Percentiles rank a stretch among this genome's conserved stretches.
Conservation (phyloP, 306 rosid species). For the Acacia confusa region DNA sequence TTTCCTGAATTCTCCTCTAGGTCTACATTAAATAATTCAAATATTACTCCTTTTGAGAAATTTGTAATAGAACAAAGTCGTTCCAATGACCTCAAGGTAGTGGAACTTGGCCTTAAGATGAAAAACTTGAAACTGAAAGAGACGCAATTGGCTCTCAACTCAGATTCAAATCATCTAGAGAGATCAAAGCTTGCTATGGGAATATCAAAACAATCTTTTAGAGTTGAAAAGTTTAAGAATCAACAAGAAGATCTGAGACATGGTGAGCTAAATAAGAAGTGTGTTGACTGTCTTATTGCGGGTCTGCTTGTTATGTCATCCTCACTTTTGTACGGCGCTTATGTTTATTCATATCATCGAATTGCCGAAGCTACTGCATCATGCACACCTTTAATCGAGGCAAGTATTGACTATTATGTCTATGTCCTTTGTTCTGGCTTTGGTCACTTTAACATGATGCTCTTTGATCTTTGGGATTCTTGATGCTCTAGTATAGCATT, state of each 20-base stretch:
- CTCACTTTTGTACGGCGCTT: slow-evolving; percentile 65
- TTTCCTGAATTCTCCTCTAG: slow-evolving; percentile 40
- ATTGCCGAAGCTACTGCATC: slow-evolving; percentile 68
- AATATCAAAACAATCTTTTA: slow-evolving; percentile 67
- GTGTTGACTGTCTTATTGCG: slow-evolving; percentile 79
- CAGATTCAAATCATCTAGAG: slow-evolving; percentile 58
- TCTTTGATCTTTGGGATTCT: background rate
- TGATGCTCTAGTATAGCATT: slow-evolving; percentile 8
- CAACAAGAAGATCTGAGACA: slow-evolving; percentile 69
- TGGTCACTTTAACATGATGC: background rate
- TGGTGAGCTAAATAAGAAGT: slow-evolving; percentile 68
- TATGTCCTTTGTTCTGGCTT: background rate
- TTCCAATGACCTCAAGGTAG: slow-evolving; percentile 67
- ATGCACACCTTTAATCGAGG: slow-evolving; percentile 67
- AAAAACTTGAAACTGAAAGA: slow-evolving; percentile 50
- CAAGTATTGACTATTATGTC: slow-evolving; percentile 31
- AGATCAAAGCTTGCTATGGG: slow-evolving; percentile 72
- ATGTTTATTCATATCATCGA: slow-evolving; percentile 62
- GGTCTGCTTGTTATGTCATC: slow-evolving; percentile 75
- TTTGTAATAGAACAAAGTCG: slow-evolving; percentile 67
- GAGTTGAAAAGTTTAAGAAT: slow-evolving; percentile 72
- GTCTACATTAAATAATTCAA: slow-evolving; percentile 34
- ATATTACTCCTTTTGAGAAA: slow-evolving; percentile 44
- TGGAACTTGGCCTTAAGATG: slow-evolving; percentile 62
- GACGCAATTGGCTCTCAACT: slow-evolving; percentile 51